Percentiles rank a stretch among this genome's conserved stretches.
Conservation (phyloP, 2,329 filamentous ascomycete species). For the Ceratocystis destructans region DNA sequence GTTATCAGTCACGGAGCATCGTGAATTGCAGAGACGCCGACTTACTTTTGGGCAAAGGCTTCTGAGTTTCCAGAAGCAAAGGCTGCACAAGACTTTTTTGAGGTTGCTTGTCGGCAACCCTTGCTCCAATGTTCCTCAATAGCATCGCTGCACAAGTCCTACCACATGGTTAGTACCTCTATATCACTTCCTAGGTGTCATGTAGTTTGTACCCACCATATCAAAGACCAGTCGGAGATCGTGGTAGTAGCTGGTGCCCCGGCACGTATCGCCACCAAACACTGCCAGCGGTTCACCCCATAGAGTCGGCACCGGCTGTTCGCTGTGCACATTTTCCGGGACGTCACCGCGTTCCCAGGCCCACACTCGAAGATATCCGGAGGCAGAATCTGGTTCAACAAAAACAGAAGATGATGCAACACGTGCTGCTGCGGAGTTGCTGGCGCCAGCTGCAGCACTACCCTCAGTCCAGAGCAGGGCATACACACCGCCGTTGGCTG, state of each 20-base stretch:
- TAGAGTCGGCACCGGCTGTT: slow-evolving; percentile 43
- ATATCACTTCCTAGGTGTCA: not conserved
- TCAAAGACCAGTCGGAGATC: slow-evolving; percentile 61
- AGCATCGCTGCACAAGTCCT: slow-evolving; percentile 66
- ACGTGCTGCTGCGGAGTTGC: not conserved
- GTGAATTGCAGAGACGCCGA: not conserved
- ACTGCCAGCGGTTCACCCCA: slow-evolving; percentile 59
- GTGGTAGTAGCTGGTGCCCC: slow-evolving; percentile 51
- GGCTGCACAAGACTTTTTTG: slow-evolving; percentile 30
- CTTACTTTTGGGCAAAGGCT: slow-evolving; percentile 15
- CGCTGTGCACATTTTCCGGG: slow-evolving; percentile 49
- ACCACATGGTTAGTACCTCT: not conserved
- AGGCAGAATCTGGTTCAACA: not conserved
- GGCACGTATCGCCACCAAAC: slow-evolving; percentile 52
- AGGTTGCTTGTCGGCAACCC: slow-evolving; percentile 25
- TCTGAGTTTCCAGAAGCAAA: slow-evolving; percentile 24
- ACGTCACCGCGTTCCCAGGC: slow-evolving; percentile 56
- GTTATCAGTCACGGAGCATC: not conserved
- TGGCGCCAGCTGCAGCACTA: slow-evolving; percentile 36
- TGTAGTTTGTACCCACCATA: slow-evolving; percentile 31
- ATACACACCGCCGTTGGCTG: slow-evolving; percentile 51
- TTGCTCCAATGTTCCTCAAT: slow-evolving; percentile 38
- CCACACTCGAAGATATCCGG: slow-evolving; percentile 40
- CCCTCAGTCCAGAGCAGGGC: slow-evolving; percentile 56
- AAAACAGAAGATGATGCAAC: not conserved